Evolutionary conservation across 306 rosid species (phyloP), one percentile per base, ranked within the genome.

Genomic region (Ceratonia siliqua): DNA sequence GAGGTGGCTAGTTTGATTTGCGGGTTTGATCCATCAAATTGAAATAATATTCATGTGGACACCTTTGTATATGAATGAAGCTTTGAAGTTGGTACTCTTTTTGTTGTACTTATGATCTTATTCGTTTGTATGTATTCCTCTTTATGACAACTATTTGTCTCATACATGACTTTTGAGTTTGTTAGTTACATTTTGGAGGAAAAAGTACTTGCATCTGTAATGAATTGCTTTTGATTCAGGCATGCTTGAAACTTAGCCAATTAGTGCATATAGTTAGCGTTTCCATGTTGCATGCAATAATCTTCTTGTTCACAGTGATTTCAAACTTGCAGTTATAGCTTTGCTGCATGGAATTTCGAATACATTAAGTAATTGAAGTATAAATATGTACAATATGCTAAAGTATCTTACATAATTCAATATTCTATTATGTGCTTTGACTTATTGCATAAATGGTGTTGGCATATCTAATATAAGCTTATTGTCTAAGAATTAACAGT

Each of bases 251-350:
- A 35, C 18, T 24, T 24, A 12, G 9, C 32, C 62, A 68, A 33
- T 67, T 64, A n/a, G 39, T 50, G 12, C 66, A 17, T 7, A 21
- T 36, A 39, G 8, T 49, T 11, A 38, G 38, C 48, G 20, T 2
- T n/a, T n/a, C n/a, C n/a, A n/a, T n/a, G n/a, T n/a, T n/a, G n/a
- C n/a, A n/a, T n/a, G n/a, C n/a, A n/a, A n/a, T n/a, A n/a, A n/a
- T n/a, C n/a, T n/a, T n/a, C n/a, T n/a, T n/a, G n/a, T 78, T 68
- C 33, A 25, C 11, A 68, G 12, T 74, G 58, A 22, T 52, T 36
- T 36, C 14, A 67, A 25, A 25, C 50, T 48, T 57, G 42, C 27
- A 58, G 49, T 27, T 9, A 72, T 25, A 49, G 28, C 18, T 21
- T 14, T 38, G 42, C n/a, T 80, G 15, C 45, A 4, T 67, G 5